These are phyloP conservation scores for Candida anutae DNA, from an alignment of 1,139 yeast genomes.

Conservation along the genomic window DNA sequence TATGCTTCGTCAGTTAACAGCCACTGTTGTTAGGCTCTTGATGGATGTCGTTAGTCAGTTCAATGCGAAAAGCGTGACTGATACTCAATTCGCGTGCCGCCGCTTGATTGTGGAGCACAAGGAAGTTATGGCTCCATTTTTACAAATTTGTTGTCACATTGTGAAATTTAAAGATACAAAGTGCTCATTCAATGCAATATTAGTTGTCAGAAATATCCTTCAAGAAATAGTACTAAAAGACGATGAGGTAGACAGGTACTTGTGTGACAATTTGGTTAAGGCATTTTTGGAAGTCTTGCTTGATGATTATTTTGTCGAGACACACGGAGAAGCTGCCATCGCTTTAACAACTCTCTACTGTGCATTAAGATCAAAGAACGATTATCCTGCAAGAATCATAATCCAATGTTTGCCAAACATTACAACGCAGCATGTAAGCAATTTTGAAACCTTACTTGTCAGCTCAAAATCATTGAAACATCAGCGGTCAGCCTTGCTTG, in stretches of 20 bases:
- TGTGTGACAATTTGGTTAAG: slow-evolving; percentile 51
- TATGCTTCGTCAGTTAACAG: slow-evolving; percentile 83
- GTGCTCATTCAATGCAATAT: slow-evolving; percentile 84
- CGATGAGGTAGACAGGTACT: slow-evolving; percentile 70
- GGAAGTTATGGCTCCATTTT: slow-evolving; percentile 68
- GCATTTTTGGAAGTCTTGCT: slow-evolving; percentile 47
- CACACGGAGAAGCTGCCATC: slow-evolving; percentile 85
- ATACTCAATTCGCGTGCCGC: slow-evolving; percentile 59
- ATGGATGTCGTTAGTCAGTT: slow-evolving; percentile 84
- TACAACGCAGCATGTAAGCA: slow-evolving; percentile 36
- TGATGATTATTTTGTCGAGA: slow-evolving; percentile 77
- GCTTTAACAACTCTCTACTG: slow-evolving; percentile 77
- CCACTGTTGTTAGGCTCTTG: slow-evolving; percentile 81
- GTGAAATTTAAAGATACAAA: slow-evolving; percentile 82
- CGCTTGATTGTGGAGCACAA: slow-evolving; percentile 58
- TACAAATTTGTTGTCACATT: slow-evolving; percentile 68
- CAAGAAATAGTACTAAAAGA: slow-evolving; percentile 59
- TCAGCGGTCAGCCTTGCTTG: slow-evolving; percentile 67
- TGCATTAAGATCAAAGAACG: slow-evolving; percentile 56
- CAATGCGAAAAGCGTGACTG: slow-evolving; percentile 37
- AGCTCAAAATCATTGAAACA: slow-evolving; percentile 61
- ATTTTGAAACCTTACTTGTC: slow-evolving; percentile 53
- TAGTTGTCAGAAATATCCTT: slow-evolving; percentile 66
- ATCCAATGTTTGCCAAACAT: slow-evolving; percentile 39
- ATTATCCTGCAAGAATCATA: slow-evolving; percentile 45